A percentile compares a stretch with the other conserved stretches of the same genome.
Conservation (phyloP, 2,329 filamentous ascomycete species). For the Exophiala oligosperma region DNA sequence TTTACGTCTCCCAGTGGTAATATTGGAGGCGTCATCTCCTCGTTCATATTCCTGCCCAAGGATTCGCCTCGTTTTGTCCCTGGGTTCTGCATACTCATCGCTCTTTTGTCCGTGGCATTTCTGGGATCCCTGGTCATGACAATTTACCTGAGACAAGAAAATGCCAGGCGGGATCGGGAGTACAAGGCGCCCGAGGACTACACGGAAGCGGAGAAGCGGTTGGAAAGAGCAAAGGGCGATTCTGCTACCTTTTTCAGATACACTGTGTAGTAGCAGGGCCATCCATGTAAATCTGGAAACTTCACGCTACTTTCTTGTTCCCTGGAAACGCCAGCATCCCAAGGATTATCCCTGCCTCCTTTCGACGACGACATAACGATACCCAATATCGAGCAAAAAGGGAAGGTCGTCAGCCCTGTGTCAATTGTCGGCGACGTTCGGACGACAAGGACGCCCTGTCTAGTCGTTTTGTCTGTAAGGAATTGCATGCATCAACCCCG, state of each 20-base stretch:
- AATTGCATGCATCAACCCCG: not conserved
- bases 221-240: conserved; percentile 21
- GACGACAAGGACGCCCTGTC: too few relatives aligned
- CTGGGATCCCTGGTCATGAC: conserved; percentile 54
- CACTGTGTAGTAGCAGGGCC: not conserved
- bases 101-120: conserved; percentile 67
- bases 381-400: too few relatives aligned
- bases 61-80: conserved; percentile 57
- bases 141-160: conserved; percentile 23
- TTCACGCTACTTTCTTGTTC: too few relatives aligned
- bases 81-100: conserved; percentile 74
- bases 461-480: too few relatives aligned
- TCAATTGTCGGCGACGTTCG: too few relatives aligned
- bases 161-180: conserved; percentile 20
- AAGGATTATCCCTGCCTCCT: too few relatives aligned
- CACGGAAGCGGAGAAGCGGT: conserved; percentile 15
- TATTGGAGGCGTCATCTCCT: conserved; percentile 28
- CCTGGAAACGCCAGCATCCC: too few relatives aligned
- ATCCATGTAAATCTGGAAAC: too few relatives aligned
- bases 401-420: too few relatives aligned
- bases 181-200: conserved; percentile 17
- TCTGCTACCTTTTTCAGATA: conserved; percentile 24
- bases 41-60: conserved; percentile 69
- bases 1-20: conserved; percentile 15
- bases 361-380: too few relatives aligned